phyloP scores from a whole-genome alignment of 2,329 filamentous ascomycete genomes.

The Sarocladiaceae sp. region DNA sequence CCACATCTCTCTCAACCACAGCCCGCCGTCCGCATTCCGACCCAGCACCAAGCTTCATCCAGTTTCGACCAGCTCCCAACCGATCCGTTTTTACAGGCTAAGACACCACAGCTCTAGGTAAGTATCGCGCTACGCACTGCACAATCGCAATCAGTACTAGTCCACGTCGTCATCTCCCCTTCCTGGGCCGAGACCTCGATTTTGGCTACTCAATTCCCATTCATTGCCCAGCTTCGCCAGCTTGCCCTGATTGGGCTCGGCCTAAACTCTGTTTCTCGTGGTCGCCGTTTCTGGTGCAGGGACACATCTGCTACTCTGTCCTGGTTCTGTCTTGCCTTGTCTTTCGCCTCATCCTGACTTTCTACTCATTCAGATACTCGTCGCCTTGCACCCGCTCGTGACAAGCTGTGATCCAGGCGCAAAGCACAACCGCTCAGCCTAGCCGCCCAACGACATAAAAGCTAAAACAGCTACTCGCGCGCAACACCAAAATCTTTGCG shows the following conservation, averaged over 20 bases:
- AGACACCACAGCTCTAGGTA: background rate
- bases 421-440: background rate
- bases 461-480: background rate
- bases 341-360: background rate
- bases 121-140: no score
- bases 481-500: no score
- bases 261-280: constrained; percentile 3
- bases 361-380: no score
- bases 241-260: constrained; percentile 6
- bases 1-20: background rate
- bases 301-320: background rate
- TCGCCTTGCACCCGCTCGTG: background rate
- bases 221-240: constrained; percentile 2
- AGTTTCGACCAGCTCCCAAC: background rate
- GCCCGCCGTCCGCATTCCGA: constrained; percentile 2
- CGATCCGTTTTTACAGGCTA: background rate
- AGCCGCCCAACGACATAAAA: background rate
- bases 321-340: background rate
- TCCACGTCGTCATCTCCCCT: background rate
- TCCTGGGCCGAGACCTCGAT: constrained; percentile 1
- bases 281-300: background rate
- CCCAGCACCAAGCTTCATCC: constrained; percentile 2
- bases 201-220: background rate
- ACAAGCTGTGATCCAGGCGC: background rate
- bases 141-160: background rate